These are phyloP conservation scores for Fusarium pseudocircinatum DNA, from an alignment of 2,329 filamentous ascomycete species.

Conservation along the genomic window DNA sequence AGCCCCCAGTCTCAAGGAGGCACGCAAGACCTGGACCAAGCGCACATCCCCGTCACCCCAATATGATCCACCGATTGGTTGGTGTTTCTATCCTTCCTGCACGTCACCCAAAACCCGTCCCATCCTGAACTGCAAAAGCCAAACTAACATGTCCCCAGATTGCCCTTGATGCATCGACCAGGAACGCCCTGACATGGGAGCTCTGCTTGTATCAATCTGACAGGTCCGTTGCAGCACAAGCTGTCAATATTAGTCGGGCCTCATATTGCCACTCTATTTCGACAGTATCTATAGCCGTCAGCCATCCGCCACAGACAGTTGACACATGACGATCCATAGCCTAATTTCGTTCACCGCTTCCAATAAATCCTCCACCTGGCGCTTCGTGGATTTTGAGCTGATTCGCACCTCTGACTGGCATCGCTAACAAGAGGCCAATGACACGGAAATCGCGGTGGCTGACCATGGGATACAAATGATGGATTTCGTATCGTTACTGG, in stretches of 20 bases:
- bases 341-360: constrained; percentile 38
- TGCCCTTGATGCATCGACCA: constrained; percentile 22
- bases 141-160: constrained; percentile 35
- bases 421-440: constrained; percentile 13
- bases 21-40: constrained; percentile 39
- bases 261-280: constrained; percentile 13
- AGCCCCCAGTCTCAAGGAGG: constrained; percentile 22
- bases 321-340: constrained; percentile 34
- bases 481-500: constrained; percentile 7
- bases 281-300: constrained; percentile 1
- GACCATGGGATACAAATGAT: constrained; percentile 20
- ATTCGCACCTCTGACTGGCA: constrained; percentile 15
- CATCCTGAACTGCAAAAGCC: constrained; percentile 31
- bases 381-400: constrained; percentile 16
- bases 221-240: constrained; percentile 3
- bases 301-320: constrained; percentile 26
- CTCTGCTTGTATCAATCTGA: constrained; percentile 13
- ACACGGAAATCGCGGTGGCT: constrained; percentile 18
- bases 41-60: constrained; percentile 25
- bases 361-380: constrained; percentile 8
- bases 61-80: constrained; percentile 35
- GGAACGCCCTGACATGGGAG: constrained; percentile 18
- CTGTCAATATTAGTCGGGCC: neutral
- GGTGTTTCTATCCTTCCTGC: constrained; percentile 30
- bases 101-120: constrained; percentile 37